phyloP scores from a whole-genome alignment of 805 yeast species.

The Spathaspora boniae region DNA sequence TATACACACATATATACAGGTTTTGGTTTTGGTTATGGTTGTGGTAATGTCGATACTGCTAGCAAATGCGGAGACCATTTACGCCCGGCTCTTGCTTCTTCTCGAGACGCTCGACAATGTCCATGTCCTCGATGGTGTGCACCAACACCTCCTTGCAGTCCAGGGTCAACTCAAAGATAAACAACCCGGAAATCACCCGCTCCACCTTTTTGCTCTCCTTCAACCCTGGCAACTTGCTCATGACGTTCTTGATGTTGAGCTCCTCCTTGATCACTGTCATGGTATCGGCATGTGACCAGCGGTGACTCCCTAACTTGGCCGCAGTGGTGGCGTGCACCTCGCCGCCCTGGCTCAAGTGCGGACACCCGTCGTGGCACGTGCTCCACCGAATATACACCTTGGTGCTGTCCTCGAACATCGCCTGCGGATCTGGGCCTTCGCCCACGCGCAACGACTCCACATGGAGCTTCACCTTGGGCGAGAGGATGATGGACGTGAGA shows the following conservation, averaged over 20 bases:
- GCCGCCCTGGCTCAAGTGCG: constrained; percentile 33
- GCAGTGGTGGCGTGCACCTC: constrained; percentile 28
- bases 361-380: constrained; percentile 52
- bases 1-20: not conserved
- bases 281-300: constrained; percentile 37
- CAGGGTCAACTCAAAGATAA: constrained; percentile 61
- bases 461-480: constrained; percentile 51
- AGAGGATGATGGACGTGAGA: constrained; percentile 52
- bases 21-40: not conserved
- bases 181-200: constrained; percentile 50
- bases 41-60: too few species aligned
- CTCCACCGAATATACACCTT: constrained; percentile 55
- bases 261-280: constrained; percentile 13
- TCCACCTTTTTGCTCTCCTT: constrained; percentile 29
- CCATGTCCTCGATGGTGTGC: constrained; percentile 66
- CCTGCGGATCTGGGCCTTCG: constrained; percentile 21
- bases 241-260: constrained; percentile 15
- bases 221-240: constrained; percentile 29
- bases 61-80: constrained; percentile 28
- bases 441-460: constrained; percentile 38
- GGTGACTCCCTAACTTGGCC: constrained; percentile 38
- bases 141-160: constrained; percentile 53
- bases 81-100: constrained; percentile 23
- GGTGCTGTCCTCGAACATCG: constrained; percentile 40
- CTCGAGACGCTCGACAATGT: constrained; percentile 54